phyloP scores from a whole-genome alignment of 768 basidiomycete genomes.

The Pholiota microspora region DNA sequence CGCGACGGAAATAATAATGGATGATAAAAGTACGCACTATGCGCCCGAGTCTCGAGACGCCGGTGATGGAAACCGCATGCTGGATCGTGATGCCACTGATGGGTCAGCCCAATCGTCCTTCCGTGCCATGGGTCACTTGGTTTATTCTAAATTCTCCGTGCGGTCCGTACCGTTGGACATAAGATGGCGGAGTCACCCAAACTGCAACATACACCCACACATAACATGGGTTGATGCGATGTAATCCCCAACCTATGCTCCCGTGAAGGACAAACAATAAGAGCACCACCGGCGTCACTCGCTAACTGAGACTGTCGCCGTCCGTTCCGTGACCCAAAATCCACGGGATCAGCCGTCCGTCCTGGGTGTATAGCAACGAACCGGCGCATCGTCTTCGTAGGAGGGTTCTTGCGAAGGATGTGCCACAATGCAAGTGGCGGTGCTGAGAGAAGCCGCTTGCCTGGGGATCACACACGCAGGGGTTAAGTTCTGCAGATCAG shows the following conservation, averaged over 20 bases:
- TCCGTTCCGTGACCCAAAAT: not conserved
- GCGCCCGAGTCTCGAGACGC: not conserved
- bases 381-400: constrained; percentile 4
- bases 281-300: not conserved
- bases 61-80: constrained; percentile 6
- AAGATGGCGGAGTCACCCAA: not conserved
- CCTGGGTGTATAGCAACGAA: not conserved
- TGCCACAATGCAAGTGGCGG: constrained; percentile 26
- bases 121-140: constrained; percentile 3
- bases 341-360: not conserved
- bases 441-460: constrained; percentile 18
- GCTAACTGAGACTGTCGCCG: not conserved
- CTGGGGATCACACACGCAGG: not conserved
- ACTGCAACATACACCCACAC: not conserved
- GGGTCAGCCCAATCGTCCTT: not conserved
- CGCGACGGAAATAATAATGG: not conserved
- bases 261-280: no score
- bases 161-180: not conserved
- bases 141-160: constrained; percentile 1
- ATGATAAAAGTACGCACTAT: not conserved
- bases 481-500: constrained; percentile 16
- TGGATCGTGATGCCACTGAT: not conserved
- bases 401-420: constrained; percentile 10
- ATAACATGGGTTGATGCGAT: not conserved
- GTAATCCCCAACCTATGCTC: not conserved